Evolutionary conservation across 108 stramenopile genomes (phyloP), one percentile per base, ranked within the genome.

Genomic region (Pseudonitzschia pungens): DNA sequence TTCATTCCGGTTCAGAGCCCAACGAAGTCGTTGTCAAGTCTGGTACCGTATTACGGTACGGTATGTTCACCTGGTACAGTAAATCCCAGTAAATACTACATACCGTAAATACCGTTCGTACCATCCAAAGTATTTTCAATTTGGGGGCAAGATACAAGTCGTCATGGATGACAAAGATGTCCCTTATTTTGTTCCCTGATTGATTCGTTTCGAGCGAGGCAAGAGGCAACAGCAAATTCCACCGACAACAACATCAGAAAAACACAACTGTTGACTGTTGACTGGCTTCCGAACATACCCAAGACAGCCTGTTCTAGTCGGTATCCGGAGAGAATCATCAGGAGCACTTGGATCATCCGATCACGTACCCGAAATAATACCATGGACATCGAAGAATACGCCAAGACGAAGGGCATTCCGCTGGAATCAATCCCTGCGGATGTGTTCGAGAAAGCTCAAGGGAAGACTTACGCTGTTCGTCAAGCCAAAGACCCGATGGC

Each of bases 341-440:
- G 36, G 4, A 51, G 7, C 6, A 51, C 9, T 51, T 51, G 6
- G 3, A 16, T 16, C n/a, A n/a, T n/a, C n/a, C n/a, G n/a, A n/a
- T 51, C 50, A 9, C 10, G 3, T 16, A 51, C n/a, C 16, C 50
- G n/a, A 51, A 3, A 65, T 65, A 50, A 50, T 67, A n/a, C n/a
- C 3, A 22, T 67, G 14, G 44, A 67, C 43, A 50, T 67, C 50
- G 26, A 48, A 20, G 66, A 67, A 10, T 67, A 67, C 45, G 66
- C 66, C 3, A 48, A 67, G 7, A 16, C 22, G 36, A 67, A 67
- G 45, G 66, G 66, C 43, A 67, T 67, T 27, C 66, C 66, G 11
- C 21, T 67, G 24, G 66, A 50, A 48, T 48, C 45, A 26, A 67
- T 67, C 45, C 66, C 66, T 48, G 66, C 66, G 9, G 66, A 44